Base-by-base conservation (phyloP, 108 stramenopile genomes). In the Cyclotella choctawhatcheeana region DNA sequence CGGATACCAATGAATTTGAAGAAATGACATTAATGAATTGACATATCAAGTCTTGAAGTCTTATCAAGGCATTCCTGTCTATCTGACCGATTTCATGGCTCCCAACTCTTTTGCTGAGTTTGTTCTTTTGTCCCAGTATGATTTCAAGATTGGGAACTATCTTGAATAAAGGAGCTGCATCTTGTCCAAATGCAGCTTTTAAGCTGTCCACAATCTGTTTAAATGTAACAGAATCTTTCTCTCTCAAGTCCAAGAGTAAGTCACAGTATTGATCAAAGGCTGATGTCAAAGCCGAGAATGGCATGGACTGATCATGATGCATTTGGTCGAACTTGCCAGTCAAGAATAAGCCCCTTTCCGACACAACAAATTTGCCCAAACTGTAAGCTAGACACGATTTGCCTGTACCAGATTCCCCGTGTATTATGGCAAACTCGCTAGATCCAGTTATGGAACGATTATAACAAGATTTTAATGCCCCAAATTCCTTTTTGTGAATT, bases 211-310 rank as follows among this genome's bases (percentile, higher is more conserved):
- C 25, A 5, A 62, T 26, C 69, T 45, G 24, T 16, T 54, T 33
- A 14, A 44, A 40, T 24, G 5, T 29, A n/a, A 12, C n/a, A 10
- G 31, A 13, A 31, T 56, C 34, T 16, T 53, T 30, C 26, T 14
- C 30, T 6, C 21, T 51, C 0, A n/a, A n/a, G n/a, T n/a, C n/a
- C n/a, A 54, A 21, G 8, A 67, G 26, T 0, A 18, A 37, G 29
- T 54, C 66, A 44, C 69, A 71, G 18, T 71, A 71, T 20, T 61
- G 17, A 37, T 60, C n/a, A 18, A 61, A 71, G 18, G 55, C 47
- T n/a, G 47, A 59, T 14, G 40, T 43, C 14, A 71, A 22, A 25
- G 60, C 43, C 0, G 60, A 44, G 35, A 62, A 45, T 8, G 69
- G 69, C 21, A 45, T 25, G 5, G 44, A 17, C 20, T 54, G 47